A percentile compares a stretch with the other conserved stretches of the same genome.
Conservation (phyloP, 352 stramenopile genomes). For the Peronosclerospora sorghi region DNA sequence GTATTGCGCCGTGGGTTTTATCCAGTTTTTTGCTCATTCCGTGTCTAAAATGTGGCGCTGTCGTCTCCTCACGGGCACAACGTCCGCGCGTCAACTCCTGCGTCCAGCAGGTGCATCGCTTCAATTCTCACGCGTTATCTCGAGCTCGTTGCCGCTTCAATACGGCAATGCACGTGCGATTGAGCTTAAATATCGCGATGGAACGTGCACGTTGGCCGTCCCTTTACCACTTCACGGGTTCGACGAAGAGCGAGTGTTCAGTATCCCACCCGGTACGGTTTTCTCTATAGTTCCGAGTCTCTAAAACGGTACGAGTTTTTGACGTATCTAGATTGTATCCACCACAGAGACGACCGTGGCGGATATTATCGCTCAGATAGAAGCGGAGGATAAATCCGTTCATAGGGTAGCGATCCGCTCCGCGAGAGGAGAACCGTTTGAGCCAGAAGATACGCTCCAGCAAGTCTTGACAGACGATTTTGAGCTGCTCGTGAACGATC, state of each 20-base stretch:
- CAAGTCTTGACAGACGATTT: slow-evolving; percentile 74
- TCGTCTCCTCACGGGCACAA: background rate
- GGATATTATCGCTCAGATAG: slow-evolving; percentile 62
- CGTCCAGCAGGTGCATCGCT: background rate
- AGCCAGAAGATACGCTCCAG: slow-evolving; percentile 47
- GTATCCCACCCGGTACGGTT: slow-evolving; percentile 44
- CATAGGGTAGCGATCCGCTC: slow-evolving; percentile 57
- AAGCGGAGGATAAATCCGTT: slow-evolving; percentile 63
- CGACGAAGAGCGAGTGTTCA: slow-evolving; percentile 73
- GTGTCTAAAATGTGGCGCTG: background rate
- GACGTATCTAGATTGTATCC: slow-evolving; percentile 1
- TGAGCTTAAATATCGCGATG: slow-evolving; percentile 76
- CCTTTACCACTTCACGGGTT: slow-evolving; percentile 68
- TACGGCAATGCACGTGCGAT: slow-evolving; percentile 30
- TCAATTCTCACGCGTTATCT: background rate
- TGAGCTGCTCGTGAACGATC: slow-evolving; percentile 71
- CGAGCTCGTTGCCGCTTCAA: slow-evolving; percentile 8
- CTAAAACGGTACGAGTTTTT: background rate
- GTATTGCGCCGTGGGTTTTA: too few species aligned
- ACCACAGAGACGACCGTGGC: slow-evolving; percentile 59
- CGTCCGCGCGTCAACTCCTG: background rate
- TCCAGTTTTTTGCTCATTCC: background rate
- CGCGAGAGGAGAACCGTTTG: slow-evolving; percentile 44
- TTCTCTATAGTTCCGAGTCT: background rate
- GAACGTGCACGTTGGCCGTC: slow-evolving; percentile 59